Percentiles rank a stretch among this genome's conserved stretches.
These are phyloP conservation scores for Ligustrum vulgare DNA, from an alignment of 257 asterid species.

Conservation along the genomic window DNA sequence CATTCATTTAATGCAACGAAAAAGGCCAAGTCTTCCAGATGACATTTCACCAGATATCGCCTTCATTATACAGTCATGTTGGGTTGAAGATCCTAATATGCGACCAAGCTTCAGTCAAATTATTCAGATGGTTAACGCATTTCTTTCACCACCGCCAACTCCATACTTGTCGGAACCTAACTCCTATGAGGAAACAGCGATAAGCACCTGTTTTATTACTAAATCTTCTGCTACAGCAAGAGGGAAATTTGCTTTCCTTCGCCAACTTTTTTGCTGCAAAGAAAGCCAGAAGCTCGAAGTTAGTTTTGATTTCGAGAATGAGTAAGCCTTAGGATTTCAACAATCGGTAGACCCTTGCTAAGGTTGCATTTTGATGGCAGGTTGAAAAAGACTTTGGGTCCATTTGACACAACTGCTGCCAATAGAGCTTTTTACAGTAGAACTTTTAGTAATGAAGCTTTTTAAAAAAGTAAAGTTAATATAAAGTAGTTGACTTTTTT, in stretches of 20 bases:
- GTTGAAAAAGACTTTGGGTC: no score
- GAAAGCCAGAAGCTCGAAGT: constrained; percentile 68
- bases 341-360: no score
- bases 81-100: constrained; percentile 95
- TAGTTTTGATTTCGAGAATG: constrained; percentile 14
- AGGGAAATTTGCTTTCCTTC: constrained; percentile 79
- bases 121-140: constrained; percentile 76
- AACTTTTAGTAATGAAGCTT: no score
- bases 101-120: constrained; percentile 92
- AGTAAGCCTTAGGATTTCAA: no score
- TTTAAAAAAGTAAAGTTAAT: no score
- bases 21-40: constrained; percentile 75
- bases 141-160: constrained; percentile 47
- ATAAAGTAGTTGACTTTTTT: no score
- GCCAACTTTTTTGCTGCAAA: constrained; percentile 87
- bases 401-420: no score
- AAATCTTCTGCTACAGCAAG: constrained; percentile 78
- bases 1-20: constrained; percentile 61
- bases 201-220: constrained; percentile 52
- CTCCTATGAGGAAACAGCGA: constrained; percentile 36
- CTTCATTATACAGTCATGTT: constrained; percentile 77
- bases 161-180: constrained; percentile 41
- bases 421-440: no score
- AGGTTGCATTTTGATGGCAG: no score
- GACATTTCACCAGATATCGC: constrained; percentile 67